Conservation (phyloP, 148 eudicot species). For the Pouteria glomerata region DNA sequence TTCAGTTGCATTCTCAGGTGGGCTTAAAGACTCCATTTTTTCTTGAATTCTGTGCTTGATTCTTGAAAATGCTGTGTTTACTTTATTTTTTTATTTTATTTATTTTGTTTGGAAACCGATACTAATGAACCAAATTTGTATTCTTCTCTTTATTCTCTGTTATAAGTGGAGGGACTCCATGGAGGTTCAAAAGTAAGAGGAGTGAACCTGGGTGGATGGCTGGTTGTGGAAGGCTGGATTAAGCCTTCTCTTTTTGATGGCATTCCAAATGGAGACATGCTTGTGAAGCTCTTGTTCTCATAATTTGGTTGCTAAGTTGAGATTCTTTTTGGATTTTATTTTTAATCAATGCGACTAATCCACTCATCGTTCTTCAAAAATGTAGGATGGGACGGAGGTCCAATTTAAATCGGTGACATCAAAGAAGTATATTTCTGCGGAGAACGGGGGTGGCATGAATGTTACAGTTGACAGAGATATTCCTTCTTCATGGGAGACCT, state of each 20-base stretch:
- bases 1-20: conserved; percentile 54
- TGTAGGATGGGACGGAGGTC: conserved; percentile 76
- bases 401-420: conserved; percentile 62
- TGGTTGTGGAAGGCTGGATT: conserved; percentile 85
- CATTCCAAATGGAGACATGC: conserved; percentile 68
- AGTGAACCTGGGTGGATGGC: conserved; percentile 91
- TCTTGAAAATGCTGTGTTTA: conserved; percentile 2
- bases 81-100: background rate
- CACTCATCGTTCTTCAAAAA: conserved; percentile 1
- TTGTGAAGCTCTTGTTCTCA: conserved; percentile 38
- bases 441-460: conserved; percentile 63
- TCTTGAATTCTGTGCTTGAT: background rate
- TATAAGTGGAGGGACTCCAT: conserved; percentile 57
- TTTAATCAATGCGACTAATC: background rate
- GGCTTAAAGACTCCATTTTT: conserved; percentile 1
- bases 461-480: conserved; percentile 46
- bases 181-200: conserved; percentile 74
- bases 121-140: background rate
- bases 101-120: background rate
- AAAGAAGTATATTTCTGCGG: conserved; percentile 60
- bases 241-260: conserved; percentile 74
- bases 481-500: conserved; percentile 72
- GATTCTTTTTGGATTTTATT: background rate
- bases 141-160: conserved; percentile 9
- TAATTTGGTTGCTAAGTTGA: background rate